Conservation (phyloP, 1,139 yeast species). For the Pneumocystis wakefieldiae region DNA sequence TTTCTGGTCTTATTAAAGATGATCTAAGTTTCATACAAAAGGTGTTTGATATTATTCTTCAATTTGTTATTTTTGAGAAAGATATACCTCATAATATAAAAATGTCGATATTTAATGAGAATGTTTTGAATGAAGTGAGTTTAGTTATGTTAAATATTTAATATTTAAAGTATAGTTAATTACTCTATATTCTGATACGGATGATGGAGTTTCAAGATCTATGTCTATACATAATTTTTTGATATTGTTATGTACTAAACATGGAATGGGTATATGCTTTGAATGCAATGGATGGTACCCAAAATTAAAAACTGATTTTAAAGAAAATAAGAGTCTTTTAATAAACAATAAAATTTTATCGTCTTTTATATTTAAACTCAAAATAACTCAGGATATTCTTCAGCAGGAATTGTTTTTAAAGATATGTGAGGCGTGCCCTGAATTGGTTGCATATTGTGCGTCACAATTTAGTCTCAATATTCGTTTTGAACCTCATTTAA, state of each 20-base stretch:
- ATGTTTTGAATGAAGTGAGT: conserved; percentile 48
- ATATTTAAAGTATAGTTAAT: conserved; percentile 4
- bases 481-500: conserved; percentile 44
- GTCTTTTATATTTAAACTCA: conserved; percentile 46
- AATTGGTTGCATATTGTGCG: conserved; percentile 59
- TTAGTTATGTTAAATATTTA: conserved; percentile 33
- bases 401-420: conserved; percentile 44
- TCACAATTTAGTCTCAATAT: conserved; percentile 23
- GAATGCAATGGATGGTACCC: conserved; percentile 47
- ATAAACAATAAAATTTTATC: conserved; percentile 53
- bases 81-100: conserved; percentile 55
- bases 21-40: conserved; percentile 30
- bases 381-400: conserved; percentile 63
- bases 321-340: conserved; percentile 13
- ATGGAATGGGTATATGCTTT: conserved; percentile 47
- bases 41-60: conserved; percentile 36
- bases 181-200: conserved; percentile 16
- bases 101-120: conserved; percentile 64
- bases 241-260: conserved; percentile 35
- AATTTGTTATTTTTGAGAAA: conserved; percentile 40
- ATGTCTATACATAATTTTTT: conserved; percentile 36
- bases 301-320: conserved; percentile 11
- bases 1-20: conserved; percentile 32
- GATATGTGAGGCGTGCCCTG: conserved; percentile 45
- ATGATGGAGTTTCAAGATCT: conserved; percentile 18